These are phyloP conservation scores for Nymphaea thermarum DNA, from an alignment of 164 flowering plant species.

Conservation along the genomic window DNA sequence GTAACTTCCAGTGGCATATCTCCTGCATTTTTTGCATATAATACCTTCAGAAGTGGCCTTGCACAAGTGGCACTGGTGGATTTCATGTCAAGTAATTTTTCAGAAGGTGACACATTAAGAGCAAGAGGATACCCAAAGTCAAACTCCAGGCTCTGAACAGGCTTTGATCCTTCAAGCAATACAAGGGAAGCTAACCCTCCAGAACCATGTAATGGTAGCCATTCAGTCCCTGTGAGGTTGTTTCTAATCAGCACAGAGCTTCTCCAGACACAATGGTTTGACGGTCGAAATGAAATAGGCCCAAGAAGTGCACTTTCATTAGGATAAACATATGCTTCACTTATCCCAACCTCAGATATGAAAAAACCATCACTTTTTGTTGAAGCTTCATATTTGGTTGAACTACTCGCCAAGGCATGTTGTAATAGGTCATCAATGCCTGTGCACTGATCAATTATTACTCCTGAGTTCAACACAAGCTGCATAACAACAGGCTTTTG, in stretches of 20 bases:
- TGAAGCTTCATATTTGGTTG: constrained; percentile 16
- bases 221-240: constrained; percentile 85
- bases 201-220: constrained; percentile 54
- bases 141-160: constrained; percentile 44
- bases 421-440: constrained; percentile 18
- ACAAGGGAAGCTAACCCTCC: constrained; percentile 59
- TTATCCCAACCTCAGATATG: constrained; percentile 36
- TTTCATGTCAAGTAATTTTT: constrained; percentile 11
- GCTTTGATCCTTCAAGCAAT: constrained; percentile 49
- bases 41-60: constrained; percentile 34
- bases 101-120: constrained; percentile 27
- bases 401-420: constrained; percentile 8
- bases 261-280: constrained; percentile 58
- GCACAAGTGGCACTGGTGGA: constrained; percentile 23
- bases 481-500: constrained; percentile 61
- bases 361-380: constrained; percentile 48
- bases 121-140: constrained; percentile 28
- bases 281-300: constrained; percentile 69
- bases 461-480: constrained; percentile 62
- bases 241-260: constrained; percentile 69
- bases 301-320: constrained; percentile 49
- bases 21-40: constrained; percentile 64
- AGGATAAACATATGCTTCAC: constrained; percentile 68
- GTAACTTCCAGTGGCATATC: constrained; percentile 60
- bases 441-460: constrained; percentile 47